Base-by-base conservation (phyloP, 1,284 basidiomycete genomes). In the Pterula multifida region DNA sequence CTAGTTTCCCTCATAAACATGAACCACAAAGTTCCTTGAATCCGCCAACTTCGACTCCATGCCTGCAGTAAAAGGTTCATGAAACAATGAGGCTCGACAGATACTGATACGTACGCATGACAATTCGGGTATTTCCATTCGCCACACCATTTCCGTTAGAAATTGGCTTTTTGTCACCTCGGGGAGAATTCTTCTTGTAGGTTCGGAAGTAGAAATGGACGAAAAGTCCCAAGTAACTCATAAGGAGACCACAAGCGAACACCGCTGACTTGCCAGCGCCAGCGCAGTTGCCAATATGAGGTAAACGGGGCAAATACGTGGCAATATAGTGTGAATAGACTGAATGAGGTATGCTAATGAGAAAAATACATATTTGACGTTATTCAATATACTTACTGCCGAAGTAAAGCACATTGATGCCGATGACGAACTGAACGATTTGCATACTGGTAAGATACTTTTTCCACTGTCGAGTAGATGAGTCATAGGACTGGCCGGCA, bases 361-460 rank as follows among this genome's bases (percentile, higher is more conserved):
- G 56, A 47, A 55, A 53, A 46, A 48, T 28, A 24, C 26, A 17
- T 23, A 25, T 24, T 23, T 32, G 49, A 21, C n/a, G n/a, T n/a
- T n/a, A n/a, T n/a, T n/a, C n/a, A 55, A 57, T 48, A 50, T 35
- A 82, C 91, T 58, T 62, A 90, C 92, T 93, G 61, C 89, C 92
- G 60, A 93, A 95, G 76, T 94, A 97, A 57, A 93, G 89, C 55
- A 87, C 70, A 64, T 78, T 78, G 35, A 97, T 70, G 69, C 97
- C 93, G 60, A 97, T 85, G 56, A 97, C 67, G 63, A 97, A 97
- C 69, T 97, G 94, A 36, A 76, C 78, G 63, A 99, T 98, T 71
- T 99, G 96, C 79, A 96, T 85, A 35, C 79, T 82, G 47, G 95
- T 98, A 56, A 98, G 71, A 67, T 93, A 90, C 69, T 94, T 92